A percentile compares a stretch with the other conserved stretches of the same genome.
Evolutionary conservation across 768 basidiomycete genomes (phyloP).

Genomic region (Kwoniella europaea): DNA sequence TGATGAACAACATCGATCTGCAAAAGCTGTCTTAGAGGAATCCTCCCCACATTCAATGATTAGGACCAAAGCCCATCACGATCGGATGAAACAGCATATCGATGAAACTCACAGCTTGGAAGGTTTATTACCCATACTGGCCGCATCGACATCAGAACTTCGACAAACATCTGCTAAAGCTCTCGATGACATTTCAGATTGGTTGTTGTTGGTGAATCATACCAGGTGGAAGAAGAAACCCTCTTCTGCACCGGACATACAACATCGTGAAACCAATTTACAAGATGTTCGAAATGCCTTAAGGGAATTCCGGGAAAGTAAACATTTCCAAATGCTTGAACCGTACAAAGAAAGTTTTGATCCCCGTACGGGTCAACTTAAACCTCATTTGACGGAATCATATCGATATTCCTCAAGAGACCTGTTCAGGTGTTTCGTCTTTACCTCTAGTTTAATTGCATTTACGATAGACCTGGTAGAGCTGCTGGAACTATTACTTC

Average conservation of each 20-base stretch:
- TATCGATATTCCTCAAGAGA: slow-evolving; percentile 49
- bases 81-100: slow-evolving; percentile 27
- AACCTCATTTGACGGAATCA: slow-evolving; percentile 11
- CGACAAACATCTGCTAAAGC: slow-evolving; percentile 36
- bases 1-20: slow-evolving; percentile 33
- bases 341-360: slow-evolving; percentile 62
- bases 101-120: slow-evolving; percentile 41
- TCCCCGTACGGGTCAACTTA: slow-evolving; percentile 36
- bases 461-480: slow-evolving; percentile 59
- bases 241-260: slow-evolving; percentile 21
- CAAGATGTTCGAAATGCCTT: slow-evolving; percentile 32
- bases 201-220: slow-evolving; percentile 53
- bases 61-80: slow-evolving; percentile 14
- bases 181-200: slow-evolving; percentile 46
- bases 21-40: slow-evolving; percentile 14
- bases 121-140: slow-evolving; percentile 54
- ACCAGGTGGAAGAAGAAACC: slow-evolving; percentile 45
- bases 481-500: slow-evolving; percentile 59
- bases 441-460: slow-evolving; percentile 61
- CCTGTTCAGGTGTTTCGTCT: slow-evolving; percentile 65
- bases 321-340: slow-evolving; percentile 60
- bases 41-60: slow-evolving; percentile 4
- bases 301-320: slow-evolving; percentile 36
- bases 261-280: slow-evolving; percentile 35
- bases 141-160: slow-evolving; percentile 40